Base-by-base conservation (phyloP, 305 asterid genomes). In the Fraxinus xanthoxyloides region DNA sequence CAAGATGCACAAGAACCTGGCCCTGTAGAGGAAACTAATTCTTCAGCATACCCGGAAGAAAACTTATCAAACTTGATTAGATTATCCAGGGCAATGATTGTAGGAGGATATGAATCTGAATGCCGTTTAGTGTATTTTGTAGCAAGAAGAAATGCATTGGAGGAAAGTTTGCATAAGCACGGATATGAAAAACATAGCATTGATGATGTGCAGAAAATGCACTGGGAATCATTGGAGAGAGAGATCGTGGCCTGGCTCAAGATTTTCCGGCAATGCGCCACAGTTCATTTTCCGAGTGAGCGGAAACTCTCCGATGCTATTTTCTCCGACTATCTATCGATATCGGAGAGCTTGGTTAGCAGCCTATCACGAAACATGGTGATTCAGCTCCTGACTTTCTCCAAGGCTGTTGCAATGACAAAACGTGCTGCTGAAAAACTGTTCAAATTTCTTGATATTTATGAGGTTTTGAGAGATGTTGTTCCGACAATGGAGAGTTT, bases 381-480 rank as follows among this genome's bases (percentile, higher is more conserved):
- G 19, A 56, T 86, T 4, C 94, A 92, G 35, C 90, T 96, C 73
- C 92, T 96, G 67, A 90, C 91, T 80, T 93, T 96, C 77, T 90
- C 94, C 5, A 90, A 89, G 69, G 98, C 97, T 2, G 89, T 91
- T 0, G 88, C 92, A 0, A 79, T 92, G 79, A 87, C 97, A 0
- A 93, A 89, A 80, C 97, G 99, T 0, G 86, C 97, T 0, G 90
- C 97, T 0, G 99, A 96, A 86, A 94, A 96, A 73, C 80, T 96
- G 79, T 92, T 94, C 90, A 96, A 90, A 85, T 90, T 90, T 83
- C 93, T 96, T 1, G 95, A 93, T 21, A 81, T 91, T 0, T 96
- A 96, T 65, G 98, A 96, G 87, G 83, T 89, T 0, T 70, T 94
- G 59, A 83, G 94, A 7, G 98, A 94, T 28, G 80, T 80, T 7